A percentile compares a stretch with the other conserved stretches of the same genome.
Conservation (phyloP, 495 filamentous ascomycete genomes). For the Lophiostoma macrostomum region DNA sequence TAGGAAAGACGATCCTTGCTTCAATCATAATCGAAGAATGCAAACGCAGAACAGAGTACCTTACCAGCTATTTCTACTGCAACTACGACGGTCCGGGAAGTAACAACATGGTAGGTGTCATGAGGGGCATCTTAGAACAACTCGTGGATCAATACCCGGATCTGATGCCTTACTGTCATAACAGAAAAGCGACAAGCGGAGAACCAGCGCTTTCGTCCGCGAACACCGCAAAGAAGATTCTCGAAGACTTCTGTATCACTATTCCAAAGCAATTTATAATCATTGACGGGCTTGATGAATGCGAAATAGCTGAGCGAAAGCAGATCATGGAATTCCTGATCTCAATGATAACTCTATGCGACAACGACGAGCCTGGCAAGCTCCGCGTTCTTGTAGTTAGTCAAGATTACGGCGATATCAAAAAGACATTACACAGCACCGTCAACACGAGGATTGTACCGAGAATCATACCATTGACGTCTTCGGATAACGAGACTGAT, state of each 20-base stretch:
- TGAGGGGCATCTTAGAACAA: slow-evolving; percentile 16
- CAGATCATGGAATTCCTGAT: slow-evolving; percentile 8
- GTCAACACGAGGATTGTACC: not conserved
- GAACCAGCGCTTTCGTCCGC: slow-evolving; percentile 6
- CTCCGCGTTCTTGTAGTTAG: slow-evolving; percentile 37
- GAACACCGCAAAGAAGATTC: slow-evolving; percentile 10
- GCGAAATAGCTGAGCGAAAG: slow-evolving; percentile 13
- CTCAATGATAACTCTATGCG: slow-evolving; percentile 28
- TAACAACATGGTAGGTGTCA: slow-evolving; percentile 13
- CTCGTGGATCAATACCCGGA: slow-evolving; percentile 9
- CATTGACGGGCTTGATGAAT: slow-evolving; percentile 32
- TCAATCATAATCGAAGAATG: slow-evolving; percentile 27
- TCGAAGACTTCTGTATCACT: slow-evolving; percentile 16
- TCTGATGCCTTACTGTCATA: slow-evolving; percentile 11
- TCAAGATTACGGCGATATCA: slow-evolving; percentile 36
- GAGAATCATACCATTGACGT: not conserved
- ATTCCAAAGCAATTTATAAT: slow-evolving; percentile 21
- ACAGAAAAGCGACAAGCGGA: slow-evolving; percentile 26
- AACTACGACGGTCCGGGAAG: slow-evolving; percentile 12
- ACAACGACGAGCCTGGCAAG: slow-evolving; percentile 31
- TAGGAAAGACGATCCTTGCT: slow-evolving; percentile 35
- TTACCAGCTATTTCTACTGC: slow-evolving; percentile 28
- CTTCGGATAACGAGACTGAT: slow-evolving; percentile 11
- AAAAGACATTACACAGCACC: slow-evolving; percentile 13
- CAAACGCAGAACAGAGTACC: not conserved